Base-by-base conservation (phyloP, 2,329 filamentous ascomycete genomes). In the Botryotinia globosa region DNA sequence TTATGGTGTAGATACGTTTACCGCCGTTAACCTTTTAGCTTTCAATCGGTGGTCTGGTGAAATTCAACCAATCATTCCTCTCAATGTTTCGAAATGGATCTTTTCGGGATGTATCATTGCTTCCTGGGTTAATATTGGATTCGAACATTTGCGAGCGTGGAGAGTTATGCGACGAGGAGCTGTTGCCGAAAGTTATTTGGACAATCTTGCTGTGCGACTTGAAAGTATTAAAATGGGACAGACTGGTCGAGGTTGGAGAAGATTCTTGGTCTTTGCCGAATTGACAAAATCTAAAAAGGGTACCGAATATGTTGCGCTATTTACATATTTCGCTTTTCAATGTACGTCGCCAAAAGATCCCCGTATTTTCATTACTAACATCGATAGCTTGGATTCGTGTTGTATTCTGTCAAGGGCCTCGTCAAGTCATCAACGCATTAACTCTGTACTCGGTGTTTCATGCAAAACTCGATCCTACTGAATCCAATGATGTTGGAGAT, bases 51-150 rank as follows among this genome's bases (percentile, higher is more conserved):
- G 94, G 94, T 93, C 93, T 1, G 93, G 92, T 70, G 87, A 93
- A 77, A 92, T 98, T 77, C 84, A 93, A 77, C 94, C 94, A 1
- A 87, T 88, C 58, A 91, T 98, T 76, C 88, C 90, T 5, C 89
- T 97, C 79, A 84, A 89, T 66, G 88, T 95, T 71, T 92, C 94
- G 20, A 97, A 96, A 84, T 98, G 94, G 94, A 94, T 99, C 81
- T 99, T 98, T 81, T 92, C 93, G 42, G 88, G 89, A 72, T 97
- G 94, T 81, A 98, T 99, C 80, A 91, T 98, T 75, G 86, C 96
- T 51, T 98, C 94, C 16, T 94, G 95, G 81, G 84, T 94, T 76
- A 92, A 98, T 76, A 87, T 97, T 42, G 85, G 84, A 25, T 96
- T 92, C 79, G 92, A 97, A 82, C 94, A 93, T 84, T 80, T 97